These are phyloP conservation scores for Nemania abortiva DNA, from an alignment of 2,329 filamentous ascomycete species.

Conservation along the genomic window DNA sequence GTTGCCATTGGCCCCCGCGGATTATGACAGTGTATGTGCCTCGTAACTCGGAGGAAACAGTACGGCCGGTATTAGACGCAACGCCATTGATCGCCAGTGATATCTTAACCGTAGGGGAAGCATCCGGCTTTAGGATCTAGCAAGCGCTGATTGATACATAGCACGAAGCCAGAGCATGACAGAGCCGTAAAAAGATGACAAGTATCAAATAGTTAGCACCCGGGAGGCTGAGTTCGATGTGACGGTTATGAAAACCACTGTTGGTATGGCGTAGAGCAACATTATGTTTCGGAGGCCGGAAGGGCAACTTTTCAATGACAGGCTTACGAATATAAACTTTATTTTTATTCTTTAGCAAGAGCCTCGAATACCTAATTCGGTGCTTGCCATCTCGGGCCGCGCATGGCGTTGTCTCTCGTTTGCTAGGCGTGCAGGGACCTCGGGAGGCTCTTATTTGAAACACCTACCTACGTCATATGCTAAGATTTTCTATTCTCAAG, in stretches of 20 bases:
- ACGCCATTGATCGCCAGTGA: too few relatives aligned
- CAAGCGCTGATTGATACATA: not conserved
- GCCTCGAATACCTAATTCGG: not conserved
- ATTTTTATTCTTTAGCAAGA: not conserved
- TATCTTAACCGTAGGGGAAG: too few relatives aligned
- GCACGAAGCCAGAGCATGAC: not conserved
- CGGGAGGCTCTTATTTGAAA: constrained; percentile 28
- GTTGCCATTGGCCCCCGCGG: not conserved
- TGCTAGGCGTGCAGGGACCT: constrained; percentile 20
- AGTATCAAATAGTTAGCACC: not conserved
- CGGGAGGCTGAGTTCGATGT: not conserved
- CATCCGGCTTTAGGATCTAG: not conserved
- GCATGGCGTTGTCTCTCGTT: constrained; percentile 26
- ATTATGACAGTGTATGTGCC: too few relatives aligned
- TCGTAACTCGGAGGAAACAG: too few relatives aligned
- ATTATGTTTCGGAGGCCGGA: not conserved
- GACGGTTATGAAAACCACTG: not conserved
- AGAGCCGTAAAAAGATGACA: not conserved
- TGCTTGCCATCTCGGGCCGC: constrained; percentile 23
- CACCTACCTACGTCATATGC: constrained; percentile 30
- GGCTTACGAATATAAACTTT: not conserved
- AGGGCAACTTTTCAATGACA: not conserved
- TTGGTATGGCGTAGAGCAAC: not conserved
- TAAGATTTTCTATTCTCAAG: not conserved
- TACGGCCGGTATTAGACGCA: too few relatives aligned